Conservation (phyloP, 805 yeast genomes). For the Zygoascus ofunaensis region DNA sequence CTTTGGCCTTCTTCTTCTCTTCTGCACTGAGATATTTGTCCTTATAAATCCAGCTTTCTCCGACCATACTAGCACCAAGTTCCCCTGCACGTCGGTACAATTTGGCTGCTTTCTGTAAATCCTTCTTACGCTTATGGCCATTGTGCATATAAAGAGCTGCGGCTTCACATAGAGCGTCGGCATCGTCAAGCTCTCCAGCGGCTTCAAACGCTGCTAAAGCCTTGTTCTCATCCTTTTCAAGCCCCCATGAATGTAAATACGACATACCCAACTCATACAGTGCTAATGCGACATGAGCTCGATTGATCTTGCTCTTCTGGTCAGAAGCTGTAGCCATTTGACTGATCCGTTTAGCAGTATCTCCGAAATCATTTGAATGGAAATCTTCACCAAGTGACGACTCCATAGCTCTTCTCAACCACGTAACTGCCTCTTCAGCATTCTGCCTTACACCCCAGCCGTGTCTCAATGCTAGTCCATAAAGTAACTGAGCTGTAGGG, state of each 20-base stretch:
- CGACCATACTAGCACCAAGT: conserved; percentile 51
- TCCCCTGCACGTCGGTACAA: conserved; percentile 61
- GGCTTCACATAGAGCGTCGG: conserved; percentile 59
- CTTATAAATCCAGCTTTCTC: conserved; percentile 69
- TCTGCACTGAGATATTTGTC: conserved; percentile 43
- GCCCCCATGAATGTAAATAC: conserved; percentile 50
- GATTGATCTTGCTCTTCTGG: conserved; percentile 8
- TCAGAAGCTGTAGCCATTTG: conserved; percentile 3
- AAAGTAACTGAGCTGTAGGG: conserved; percentile 57
- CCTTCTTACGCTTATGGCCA: conserved; percentile 46
- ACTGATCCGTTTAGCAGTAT: neutral
- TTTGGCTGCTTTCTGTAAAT: conserved; percentile 53
- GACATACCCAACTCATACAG: conserved; percentile 55
- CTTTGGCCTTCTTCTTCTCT: conserved; percentile 9
- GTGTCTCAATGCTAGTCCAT: conserved; percentile 54
- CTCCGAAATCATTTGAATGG: neutral
- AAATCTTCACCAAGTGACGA: conserved; percentile 8
- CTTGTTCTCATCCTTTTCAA: conserved; percentile 40
- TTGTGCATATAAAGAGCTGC: conserved; percentile 60
- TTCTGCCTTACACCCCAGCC: conserved; percentile 63
- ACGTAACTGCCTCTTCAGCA: conserved; percentile 43
- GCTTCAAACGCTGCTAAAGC: conserved; percentile 54
- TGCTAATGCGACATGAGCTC: conserved; percentile 30
- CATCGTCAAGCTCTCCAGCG: conserved; percentile 59
- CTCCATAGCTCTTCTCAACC: conserved; percentile 47